Base-by-base conservation (phyloP, 148 eudicot species). In the Dysphania ambrosioides region DNA sequence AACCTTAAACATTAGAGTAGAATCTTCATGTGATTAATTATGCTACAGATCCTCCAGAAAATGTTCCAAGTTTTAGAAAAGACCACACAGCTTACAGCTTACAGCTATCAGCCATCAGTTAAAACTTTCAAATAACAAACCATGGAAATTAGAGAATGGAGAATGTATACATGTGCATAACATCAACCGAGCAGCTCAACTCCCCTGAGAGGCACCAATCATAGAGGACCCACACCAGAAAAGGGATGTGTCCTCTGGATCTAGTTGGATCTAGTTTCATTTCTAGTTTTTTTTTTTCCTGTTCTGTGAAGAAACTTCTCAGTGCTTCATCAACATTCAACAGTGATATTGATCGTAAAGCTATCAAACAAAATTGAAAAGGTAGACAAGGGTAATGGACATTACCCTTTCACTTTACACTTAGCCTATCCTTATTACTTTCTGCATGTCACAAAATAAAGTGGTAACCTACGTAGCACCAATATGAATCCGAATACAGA, bases 321-420 rank as follows among this genome's bases (percentile, higher is more conserved):
- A 27, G 64, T 62, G 42, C 19, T 79, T 29, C 32, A 32, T 47
- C 53, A 16, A 47, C 16, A 47, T 13, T 68, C 6, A 35, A 6
- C 21, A 31, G 32, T 53, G 73, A 79, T 26, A 51, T 47, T 21
- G 63, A 79, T 69, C 41, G 74, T 66, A 79, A 29, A 24, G 32
- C 62, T 77, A 77, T 71, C 70, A 73, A 58, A 77, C n/a, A 40
- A 71, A 63, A 24, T n/a, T 65, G 69, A 61, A 32, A 59, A 72
- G 32, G 19, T 8, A 44, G 27, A 38, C 56, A 47, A 47, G 53
- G 21, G 16, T 47, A 72, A 47, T 23, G 29, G 40, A 27, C 65
- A 38, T 36, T 65, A 58, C 76, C 71, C 72, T 72, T 79, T 74
- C 42, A 70, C 71, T 60, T 74, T 63, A 75, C 30, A 56, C 69